Conservation (phyloP, 495 filamentous ascomycete species). For the Thozetella sp. region DNA sequence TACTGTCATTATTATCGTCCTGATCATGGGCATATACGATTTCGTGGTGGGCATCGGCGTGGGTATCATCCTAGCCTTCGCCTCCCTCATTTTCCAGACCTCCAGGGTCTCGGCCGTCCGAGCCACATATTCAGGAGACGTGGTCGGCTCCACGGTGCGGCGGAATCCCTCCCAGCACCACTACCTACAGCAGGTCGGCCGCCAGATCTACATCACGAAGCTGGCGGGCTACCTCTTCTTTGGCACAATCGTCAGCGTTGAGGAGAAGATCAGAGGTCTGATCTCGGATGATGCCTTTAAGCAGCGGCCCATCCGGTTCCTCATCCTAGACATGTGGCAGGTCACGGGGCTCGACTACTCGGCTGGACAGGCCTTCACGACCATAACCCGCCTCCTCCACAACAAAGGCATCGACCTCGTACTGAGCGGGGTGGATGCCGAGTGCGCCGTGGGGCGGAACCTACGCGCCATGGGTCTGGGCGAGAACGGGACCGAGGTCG, state of each 20-base stretch:
- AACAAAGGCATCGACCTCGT: conserved; percentile 75
- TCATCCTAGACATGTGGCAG: conserved; percentile 86
- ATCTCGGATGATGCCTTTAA: conserved; percentile 81
- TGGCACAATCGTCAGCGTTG: conserved; percentile 92
- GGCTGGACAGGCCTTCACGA: conserved; percentile 89
- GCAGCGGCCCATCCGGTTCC: conserved; percentile 76
- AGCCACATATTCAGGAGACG: conserved; percentile 81
- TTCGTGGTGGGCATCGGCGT: conserved; percentile 93
- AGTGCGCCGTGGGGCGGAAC: conserved; percentile 73
- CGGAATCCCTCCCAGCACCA: conserved; percentile 86
- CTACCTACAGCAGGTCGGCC: conserved; percentile 81
- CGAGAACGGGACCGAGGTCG: conserved; percentile 63
- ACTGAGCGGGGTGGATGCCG: conserved; percentile 76
- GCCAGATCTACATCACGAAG: conserved; percentile 87
- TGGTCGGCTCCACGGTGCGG: conserved; percentile 88
- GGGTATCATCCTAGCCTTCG: conserved; percentile 88
- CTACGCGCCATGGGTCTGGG: conserved; percentile 82
- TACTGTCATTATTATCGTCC: conserved; percentile 89
- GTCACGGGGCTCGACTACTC: conserved; percentile 96
- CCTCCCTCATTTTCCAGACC: conserved; percentile 87
- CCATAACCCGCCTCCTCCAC: conserved; percentile 80
- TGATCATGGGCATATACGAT: conserved; percentile 95
- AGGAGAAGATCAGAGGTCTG: conserved; percentile 78
- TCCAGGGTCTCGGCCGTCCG: conserved; percentile 86
- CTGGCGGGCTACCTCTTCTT: conserved; percentile 94